Evolutionary conservation across 202 grass and related monocot species (phyloP), one percentile per base, ranked within the genome.

Genomic region (Brachypodium distachyon): DNA sequence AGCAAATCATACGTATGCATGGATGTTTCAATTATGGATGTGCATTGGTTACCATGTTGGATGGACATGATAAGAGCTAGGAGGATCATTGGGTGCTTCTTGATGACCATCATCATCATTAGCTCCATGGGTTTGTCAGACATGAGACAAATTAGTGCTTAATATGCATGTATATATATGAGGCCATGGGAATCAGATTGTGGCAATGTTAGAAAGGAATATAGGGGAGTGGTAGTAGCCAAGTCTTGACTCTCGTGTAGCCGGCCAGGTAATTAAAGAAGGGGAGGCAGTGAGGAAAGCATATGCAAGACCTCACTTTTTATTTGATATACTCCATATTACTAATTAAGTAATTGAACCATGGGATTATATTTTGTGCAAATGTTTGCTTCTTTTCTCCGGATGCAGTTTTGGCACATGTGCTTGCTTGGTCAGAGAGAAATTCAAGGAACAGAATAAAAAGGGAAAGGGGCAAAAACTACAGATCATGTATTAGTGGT

Each of bases 351-450:
- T n/a, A n/a, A n/a, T n/a, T n/a, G n/a, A n/a, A n/a, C n/a, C n/a
- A n/a, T n/a, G n/a, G n/a, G n/a, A n/a, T n/a, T n/a, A n/a, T n/a
- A n/a, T n/a, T n/a, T n/a, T n/a, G n/a, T n/a, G n/a, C n/a, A n/a
- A n/a, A n/a, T 53, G 27, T 63, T 47, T 32, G 48, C 11, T 44
- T 69, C 47, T 85, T 82, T 77, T 82, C 73, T 82, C 66, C 39
- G 2, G 9, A 28, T 65, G 66, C 52, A 82, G 56, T 77, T 87
- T 87, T 72, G 57, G 73, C 78, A 87, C 78, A 13, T 77, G 66
- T 77, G 39, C 73, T 87, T 87, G 58, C 84, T 81, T 87, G 66
- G 57, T 57, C 65, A 72, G 34, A 74, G 52, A 83, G 60, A 79
- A 70, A 81, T 63, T 67, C 23, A 60, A 31, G 40, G 72, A 60